Base-by-base conservation (phyloP, 257 asterid genomes). In the Catharanthus roseus region DNA sequence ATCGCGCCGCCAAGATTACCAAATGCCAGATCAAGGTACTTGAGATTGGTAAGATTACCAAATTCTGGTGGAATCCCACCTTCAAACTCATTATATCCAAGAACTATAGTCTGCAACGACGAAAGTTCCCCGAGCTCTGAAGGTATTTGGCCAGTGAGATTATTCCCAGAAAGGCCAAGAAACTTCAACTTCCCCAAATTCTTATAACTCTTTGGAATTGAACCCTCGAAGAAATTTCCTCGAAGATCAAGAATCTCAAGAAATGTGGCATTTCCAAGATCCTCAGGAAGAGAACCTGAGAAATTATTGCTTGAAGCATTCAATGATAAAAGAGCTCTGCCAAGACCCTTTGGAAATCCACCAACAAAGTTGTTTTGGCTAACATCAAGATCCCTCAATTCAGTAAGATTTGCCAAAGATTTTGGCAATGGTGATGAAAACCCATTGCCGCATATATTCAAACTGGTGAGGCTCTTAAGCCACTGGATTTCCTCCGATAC, bases 121-220 rank as follows among this genome's bases (percentile, higher is more conserved):
- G 85, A 82, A 73, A 88, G 82, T 44, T 86, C 65, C 19, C 95
- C 92, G 10, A 88, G 67, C 83, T 88, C 95, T 0, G 73, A 42
- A 13, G 92, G 90, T 70, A 88, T 79, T 54, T 38, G 42, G 15
- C 90, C 92, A 0, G 85, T 80, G 28, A 88, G 85, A 72, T 85
- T 88, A 61, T 88, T 88, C 41, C 95, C 95, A 0, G 97, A 90
- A 29, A 90, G 89, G 41, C 97, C 97, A 58, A 90, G 90, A 78
- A 81, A 90, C 83, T 71, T 88, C 78, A 90, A 29, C 15, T 72
- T 82, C 55, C 49, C 68, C 82, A 90, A 68, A 50, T 70, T 85
- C 86, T 31, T 78, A 82, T 82, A 90, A 49, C 72, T 76, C 50
- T 33, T 78, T 0, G 97, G 96, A 75, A 90, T 85, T 1, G 89